Evolutionary conservation across 2,329 filamentous ascomycete species (phyloP).

Genomic region (Boeremia exigua): DNA sequence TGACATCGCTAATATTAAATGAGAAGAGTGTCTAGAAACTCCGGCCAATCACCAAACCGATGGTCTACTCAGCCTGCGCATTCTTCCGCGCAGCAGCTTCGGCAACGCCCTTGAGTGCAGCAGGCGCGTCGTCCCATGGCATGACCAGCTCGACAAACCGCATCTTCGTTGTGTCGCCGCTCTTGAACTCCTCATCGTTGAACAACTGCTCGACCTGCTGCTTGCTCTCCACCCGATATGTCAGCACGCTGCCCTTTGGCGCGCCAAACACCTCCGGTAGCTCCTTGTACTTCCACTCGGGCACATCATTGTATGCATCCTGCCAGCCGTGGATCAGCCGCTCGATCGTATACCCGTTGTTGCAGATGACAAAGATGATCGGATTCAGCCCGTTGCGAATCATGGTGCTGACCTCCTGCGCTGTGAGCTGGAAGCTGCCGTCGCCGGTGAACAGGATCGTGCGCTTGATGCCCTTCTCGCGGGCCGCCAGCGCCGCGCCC

Average conservation of each 20-base stretch:
- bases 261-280: slow-evolving; percentile 73
- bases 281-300: slow-evolving; percentile 74
- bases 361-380: slow-evolving; percentile 86
- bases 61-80: slow-evolving; percentile 24
- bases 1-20: neutral
- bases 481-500: slow-evolving; percentile 75
- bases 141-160: slow-evolving; percentile 85
- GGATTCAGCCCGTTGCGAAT: slow-evolving; percentile 75
- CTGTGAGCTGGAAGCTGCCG: slow-evolving; percentile 83
- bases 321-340: slow-evolving; percentile 86
- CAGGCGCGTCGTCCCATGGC: slow-evolving; percentile 78
- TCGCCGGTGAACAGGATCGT: slow-evolving; percentile 90
- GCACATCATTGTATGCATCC: slow-evolving; percentile 80
- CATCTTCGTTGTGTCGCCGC: slow-evolving; percentile 50
- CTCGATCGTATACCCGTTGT: slow-evolving; percentile 89
- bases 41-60: neutral
- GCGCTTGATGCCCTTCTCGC: slow-evolving; percentile 66
- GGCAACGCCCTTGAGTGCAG: slow-evolving; percentile 71
- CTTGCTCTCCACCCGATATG: slow-evolving; percentile 72
- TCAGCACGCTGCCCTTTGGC: slow-evolving; percentile 62
- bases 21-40: neutral
- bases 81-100: slow-evolving; percentile 74
- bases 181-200: slow-evolving; percentile 64
- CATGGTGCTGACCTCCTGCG: slow-evolving; percentile 85
- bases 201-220: slow-evolving; percentile 71